Conservation (phyloP, 495 filamentous ascomycete species). For the Hypoxylon lienhwacheense region DNA sequence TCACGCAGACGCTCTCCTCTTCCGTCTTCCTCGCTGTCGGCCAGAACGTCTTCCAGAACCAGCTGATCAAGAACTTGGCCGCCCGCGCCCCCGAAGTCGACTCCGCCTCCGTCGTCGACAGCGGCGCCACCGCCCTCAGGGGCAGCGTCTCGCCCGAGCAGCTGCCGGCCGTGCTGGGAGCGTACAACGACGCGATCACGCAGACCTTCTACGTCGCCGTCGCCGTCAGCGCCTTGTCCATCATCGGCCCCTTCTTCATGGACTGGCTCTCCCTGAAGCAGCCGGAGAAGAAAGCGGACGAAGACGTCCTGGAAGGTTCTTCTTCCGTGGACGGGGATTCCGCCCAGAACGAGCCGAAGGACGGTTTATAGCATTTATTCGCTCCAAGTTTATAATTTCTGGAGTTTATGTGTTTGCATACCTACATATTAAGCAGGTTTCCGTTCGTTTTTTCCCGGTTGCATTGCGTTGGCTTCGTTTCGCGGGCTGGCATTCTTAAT, state of each 20-base stretch:
- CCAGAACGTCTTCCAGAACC: constrained; percentile 18
- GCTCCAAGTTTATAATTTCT: background rate
- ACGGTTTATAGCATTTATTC: background rate
- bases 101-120: constrained; percentile 2
- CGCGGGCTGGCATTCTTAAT: too few relatives aligned
- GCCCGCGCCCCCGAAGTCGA: constrained; percentile 2
- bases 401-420: too few relatives aligned
- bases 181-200: constrained; percentile 72
- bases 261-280: constrained; percentile 78
- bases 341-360: background rate
- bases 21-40: constrained; percentile 17
- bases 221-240: constrained; percentile 61
- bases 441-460: too few relatives aligned
- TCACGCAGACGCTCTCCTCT: constrained; percentile 15
- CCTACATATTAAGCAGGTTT: too few relatives aligned
- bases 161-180: constrained; percentile 59
- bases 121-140: constrained; percentile 51
- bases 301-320: constrained; percentile 1
- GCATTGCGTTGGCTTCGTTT: too few relatives aligned
- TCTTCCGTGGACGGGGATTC: constrained; percentile 1
- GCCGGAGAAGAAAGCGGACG: constrained; percentile 5
- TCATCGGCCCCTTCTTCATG: constrained; percentile 62
- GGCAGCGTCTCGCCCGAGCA: constrained; percentile 46
- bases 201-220: constrained; percentile 70
- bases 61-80: constrained; percentile 13